Evolutionary conservation across 768 basidiomycete genomes (phyloP).

Genomic region (Crassisporium funariophilum): DNA sequence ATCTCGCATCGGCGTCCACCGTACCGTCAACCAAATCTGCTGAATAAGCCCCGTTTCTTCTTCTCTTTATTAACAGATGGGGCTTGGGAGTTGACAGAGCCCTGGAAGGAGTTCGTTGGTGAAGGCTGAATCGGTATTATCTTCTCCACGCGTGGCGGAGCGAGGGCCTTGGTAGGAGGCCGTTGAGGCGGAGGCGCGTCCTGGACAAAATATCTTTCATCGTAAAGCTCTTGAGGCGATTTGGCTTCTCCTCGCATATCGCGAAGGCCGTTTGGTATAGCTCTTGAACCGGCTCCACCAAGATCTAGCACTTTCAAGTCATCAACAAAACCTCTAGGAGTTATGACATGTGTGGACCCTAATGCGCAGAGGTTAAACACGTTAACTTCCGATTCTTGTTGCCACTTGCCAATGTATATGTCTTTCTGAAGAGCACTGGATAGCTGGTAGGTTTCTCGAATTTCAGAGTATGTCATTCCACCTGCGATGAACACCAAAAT

Average conservation of each 20-base stretch:
- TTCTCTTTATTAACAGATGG: constrained; percentile 56
- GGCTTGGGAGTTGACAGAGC: constrained; percentile 42
- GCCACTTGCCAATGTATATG: constrained; percentile 79
- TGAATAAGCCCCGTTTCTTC: constrained; percentile 75
- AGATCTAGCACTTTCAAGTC: constrained; percentile 88
- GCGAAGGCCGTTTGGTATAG: constrained; percentile 68
- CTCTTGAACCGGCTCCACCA: constrained; percentile 80
- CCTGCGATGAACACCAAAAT: constrained; percentile 91
- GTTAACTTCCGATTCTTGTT: no score
- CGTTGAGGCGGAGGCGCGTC: constrained; percentile 60
- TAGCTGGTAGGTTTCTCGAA: constrained; percentile 83
- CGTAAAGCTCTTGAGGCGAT: constrained; percentile 75
- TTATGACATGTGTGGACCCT: constrained; percentile 91
- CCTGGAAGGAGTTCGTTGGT: constrained; percentile 54
- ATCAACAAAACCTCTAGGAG: constrained; percentile 82
- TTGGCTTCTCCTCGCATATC: constrained; percentile 47
- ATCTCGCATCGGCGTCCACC: constrained; percentile 5
- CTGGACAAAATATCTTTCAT: constrained; percentile 72
- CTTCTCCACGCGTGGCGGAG: constrained; percentile 34
- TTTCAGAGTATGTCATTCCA: constrained; percentile 95
- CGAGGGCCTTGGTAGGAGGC: constrained; percentile 35
- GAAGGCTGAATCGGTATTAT: constrained; percentile 46
- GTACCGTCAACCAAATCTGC: constrained; percentile 44
- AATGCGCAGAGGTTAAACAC: no score
- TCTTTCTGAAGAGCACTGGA: constrained; percentile 80